Percentiles rank a stretch among this genome's conserved stretches.
Evolutionary conservation across 2,329 filamentous ascomycete genomes (phyloP).

Genomic region (Ascomycota sp.): DNA sequence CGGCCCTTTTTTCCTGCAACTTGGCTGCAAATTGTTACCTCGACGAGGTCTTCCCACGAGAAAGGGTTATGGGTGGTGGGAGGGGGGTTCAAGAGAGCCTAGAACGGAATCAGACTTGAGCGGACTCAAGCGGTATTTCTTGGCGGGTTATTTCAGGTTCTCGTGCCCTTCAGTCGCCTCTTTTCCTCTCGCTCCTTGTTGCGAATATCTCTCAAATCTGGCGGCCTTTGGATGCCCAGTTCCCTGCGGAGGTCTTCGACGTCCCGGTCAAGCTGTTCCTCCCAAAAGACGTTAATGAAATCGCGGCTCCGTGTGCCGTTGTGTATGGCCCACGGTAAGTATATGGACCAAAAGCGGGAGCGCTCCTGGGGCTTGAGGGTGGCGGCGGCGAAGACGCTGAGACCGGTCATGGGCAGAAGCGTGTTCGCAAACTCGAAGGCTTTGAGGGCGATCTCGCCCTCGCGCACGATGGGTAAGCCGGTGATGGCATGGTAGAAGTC

Average conservation of each 20-base stretch:
- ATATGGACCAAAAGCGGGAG: conserved; percentile 48
- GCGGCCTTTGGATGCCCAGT: conserved; percentile 71
- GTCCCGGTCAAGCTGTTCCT: conserved; percentile 74
- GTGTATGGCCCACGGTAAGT: conserved; percentile 75
- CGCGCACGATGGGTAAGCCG: conserved; percentile 73
- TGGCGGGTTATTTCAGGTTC: no score
- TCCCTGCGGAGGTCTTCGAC: conserved; percentile 54
- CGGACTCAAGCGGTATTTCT: no score
- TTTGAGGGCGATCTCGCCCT: conserved; percentile 94
- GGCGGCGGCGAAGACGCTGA: conserved; percentile 69
- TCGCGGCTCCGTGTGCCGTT: conserved; percentile 63
- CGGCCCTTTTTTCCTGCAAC: not conserved
- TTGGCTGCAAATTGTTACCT: no score
- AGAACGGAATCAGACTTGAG: no score
- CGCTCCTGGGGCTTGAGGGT: conserved; percentile 72
- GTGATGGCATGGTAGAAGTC: conserved; percentile 96
- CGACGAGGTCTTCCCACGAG: no score
- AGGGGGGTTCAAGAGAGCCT: no score
- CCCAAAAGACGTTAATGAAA: conserved; percentile 94
- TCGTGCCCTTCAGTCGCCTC: conserved; percentile 36
- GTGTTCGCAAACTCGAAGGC: conserved; percentile 96
- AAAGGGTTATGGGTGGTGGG: no score
- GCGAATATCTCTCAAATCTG: conserved; percentile 63
- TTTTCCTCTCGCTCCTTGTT: conserved; percentile 48
- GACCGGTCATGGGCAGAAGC: conserved; percentile 78